Evolutionary conservation across 441 rosid species (phyloP), one percentile per base, ranked within the genome.

Genomic region (Theobroma grandiflorum): DNA sequence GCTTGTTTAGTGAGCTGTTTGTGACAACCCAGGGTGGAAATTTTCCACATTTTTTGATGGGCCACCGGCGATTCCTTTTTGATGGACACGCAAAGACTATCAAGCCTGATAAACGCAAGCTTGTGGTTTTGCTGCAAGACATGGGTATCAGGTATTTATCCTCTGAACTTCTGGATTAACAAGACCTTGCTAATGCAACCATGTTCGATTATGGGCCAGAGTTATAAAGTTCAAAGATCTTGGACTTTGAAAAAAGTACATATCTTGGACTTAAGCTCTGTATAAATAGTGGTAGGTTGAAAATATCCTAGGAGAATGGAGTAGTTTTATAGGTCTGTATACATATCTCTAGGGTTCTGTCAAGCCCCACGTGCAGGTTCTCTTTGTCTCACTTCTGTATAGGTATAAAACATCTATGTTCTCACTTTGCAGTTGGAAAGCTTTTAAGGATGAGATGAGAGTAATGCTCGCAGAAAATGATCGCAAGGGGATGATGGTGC

Each of bases 21-120:
- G 93, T 92, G 81, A 92, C 98, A 68, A 94, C 98, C 79, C 99
- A 96, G 72, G 98, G 99, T 31, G 98, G 99, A 77, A 96, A 94
- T 86, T 94, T 96, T 86, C 98, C 99, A 2, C 98, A 96, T 85
- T 93, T 96, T 84, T 81, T 94, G 82, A 96, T 94, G 98, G 99
- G 99, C 49, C 99, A 96, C 78, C 88, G 98, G 33, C 88, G 98
- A 88, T 96, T 93, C 81, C 89, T 96, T 53, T 92, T 88, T 38
- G 89, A 87, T 70, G 98, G 98, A 75, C 99, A 96, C 83, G 91
- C 98, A 6, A 96, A 92, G 87, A 94, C 98, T 42, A 85, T 96
- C 79, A 92, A 80, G 76, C 99, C 98, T 8, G 95, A 96, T 74
- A 96, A 96, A 74, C 91, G 87, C 74, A 94, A 91, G 87, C 93